Evolutionary conservation across 2,329 filamentous ascomycete genomes (phyloP), one percentile per base, ranked within the genome.

Genomic region (Bipolaris bicolor): DNA sequence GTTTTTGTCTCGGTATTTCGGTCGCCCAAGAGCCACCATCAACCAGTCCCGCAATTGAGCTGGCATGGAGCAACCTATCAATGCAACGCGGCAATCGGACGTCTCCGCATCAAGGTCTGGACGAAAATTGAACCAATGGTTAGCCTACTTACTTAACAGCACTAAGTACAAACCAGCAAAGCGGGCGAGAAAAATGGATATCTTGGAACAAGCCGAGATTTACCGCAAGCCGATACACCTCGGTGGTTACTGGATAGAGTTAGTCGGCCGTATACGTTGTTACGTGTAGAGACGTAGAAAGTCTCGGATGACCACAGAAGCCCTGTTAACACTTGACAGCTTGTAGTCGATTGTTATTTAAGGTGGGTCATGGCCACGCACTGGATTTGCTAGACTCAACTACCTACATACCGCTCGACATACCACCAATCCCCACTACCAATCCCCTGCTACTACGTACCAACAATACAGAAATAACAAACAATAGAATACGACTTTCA

Each of bases 201-300:
- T 40, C 22, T 11, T 31, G 34, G 9, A 37, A 48, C 20, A 52
- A 57, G 60, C 60, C 60, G 60, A 62, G 60, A 53, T 62, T 57
- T 22, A 47, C 60, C 60, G 57, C 48, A 49, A 29, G 29, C 20
- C 11, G 53, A 33, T 36, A 48, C 36, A 43, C 31, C 46, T 44
- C 45, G 54, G 36, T 41, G 40, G 20, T 40, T 57, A 53, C 44
- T 29, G 20, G 26, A 41, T 44, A 33, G 16, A 45, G 49, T 37
- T 53, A 48, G 50, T 29, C 18, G 22, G 16, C 16, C 33, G 46
- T 26, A 34, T 16, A 47, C 31, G 36, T 22, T 47, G 41, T 18
- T 37, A 53, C 49, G 37, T 43, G 13, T 52, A 29, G 43, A 40
- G 43, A 45, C 37, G n/a, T 44, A 16, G 29, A 29, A 26, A 48